phyloP scores from a whole-genome alignment of 177 flowering plant genomes.

The Vitis hybrid region DNA sequence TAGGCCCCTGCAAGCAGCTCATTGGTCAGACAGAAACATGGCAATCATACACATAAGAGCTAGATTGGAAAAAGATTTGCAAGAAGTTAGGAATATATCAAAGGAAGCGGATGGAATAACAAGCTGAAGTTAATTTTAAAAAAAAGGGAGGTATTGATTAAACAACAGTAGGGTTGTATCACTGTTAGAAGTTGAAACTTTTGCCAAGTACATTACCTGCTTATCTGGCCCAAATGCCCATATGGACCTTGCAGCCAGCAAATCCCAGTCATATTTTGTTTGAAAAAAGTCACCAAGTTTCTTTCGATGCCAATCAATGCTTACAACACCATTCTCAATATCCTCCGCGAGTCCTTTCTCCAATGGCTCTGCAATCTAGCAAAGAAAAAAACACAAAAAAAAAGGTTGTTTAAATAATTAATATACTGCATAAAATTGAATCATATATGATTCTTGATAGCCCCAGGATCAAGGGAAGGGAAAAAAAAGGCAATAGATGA shows the following conservation, averaged over 20 bases:
- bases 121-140: neutral
- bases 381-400: slow-evolving; percentile 1
- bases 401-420: neutral
- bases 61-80: neutral
- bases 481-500: neutral
- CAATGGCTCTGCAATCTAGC: slow-evolving; percentile 93
- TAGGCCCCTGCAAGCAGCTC: slow-evolving; percentile 57
- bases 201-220: slow-evolving; percentile 54
- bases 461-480: neutral
- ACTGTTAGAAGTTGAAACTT: neutral
- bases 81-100: neutral
- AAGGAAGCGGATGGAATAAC: neutral
- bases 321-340: slow-evolving; percentile 93
- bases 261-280: slow-evolving; percentile 94
- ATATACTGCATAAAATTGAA: neutral
- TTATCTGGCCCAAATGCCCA: slow-evolving; percentile 99
- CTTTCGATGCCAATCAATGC: slow-evolving; percentile 89
- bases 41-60: neutral
- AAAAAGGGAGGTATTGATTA: neutral
- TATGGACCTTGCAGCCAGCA: slow-evolving; percentile 93
- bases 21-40: neutral
- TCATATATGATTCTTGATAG: neutral
- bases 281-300: slow-evolving; percentile 83
- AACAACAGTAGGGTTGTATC: neutral
- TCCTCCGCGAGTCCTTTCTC: slow-evolving; percentile 98